Percentiles rank a stretch among this genome's conserved stretches.
Evolutionary conservation across 208 protist genomes (phyloP).

Genomic region (Trypanosoma mega): DNA sequence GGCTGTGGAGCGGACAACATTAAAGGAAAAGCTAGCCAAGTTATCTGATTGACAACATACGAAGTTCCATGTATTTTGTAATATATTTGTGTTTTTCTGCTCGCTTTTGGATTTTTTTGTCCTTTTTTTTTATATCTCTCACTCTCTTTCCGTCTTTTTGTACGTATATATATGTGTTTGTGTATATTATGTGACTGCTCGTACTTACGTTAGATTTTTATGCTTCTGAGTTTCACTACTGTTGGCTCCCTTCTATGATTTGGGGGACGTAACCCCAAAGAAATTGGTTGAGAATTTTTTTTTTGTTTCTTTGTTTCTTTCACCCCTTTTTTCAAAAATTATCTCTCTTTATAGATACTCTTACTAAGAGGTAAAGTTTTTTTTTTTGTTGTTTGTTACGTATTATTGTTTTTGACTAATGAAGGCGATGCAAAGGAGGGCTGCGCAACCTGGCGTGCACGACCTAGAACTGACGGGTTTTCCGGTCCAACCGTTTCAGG

Average conservation of each 20-base stretch:
- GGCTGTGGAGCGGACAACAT: constrained; percentile 32
- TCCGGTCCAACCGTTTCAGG: constrained; percentile 71
- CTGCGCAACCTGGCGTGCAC: constrained; percentile 39
- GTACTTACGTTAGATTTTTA: too few relatives aligned
- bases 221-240: too few relatives aligned
- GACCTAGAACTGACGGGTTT: constrained; percentile 75
- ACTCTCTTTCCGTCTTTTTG: too few relatives aligned
- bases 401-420: constrained; percentile 30
- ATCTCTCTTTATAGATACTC: too few relatives aligned
- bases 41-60: neutral
- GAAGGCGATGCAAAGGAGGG: constrained; percentile 50
- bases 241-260: too few relatives aligned
- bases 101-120: constrained; percentile 1
- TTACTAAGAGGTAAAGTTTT: constrained; percentile 9
- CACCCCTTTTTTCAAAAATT: too few relatives aligned
- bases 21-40: neutral
- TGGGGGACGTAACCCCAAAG: too few relatives aligned
- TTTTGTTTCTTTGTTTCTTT: too few relatives aligned
- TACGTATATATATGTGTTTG: too few relatives aligned
- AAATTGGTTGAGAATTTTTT: too few relatives aligned
- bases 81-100: neutral
- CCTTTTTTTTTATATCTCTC: neutral
- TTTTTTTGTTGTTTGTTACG: constrained; percentile 1
- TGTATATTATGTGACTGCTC: too few relatives aligned
- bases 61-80: too few relatives aligned